These are phyloP conservation scores for Cucurbita ficifolia DNA, from an alignment of 306 rosid genomes.

Conservation along the genomic window DNA sequence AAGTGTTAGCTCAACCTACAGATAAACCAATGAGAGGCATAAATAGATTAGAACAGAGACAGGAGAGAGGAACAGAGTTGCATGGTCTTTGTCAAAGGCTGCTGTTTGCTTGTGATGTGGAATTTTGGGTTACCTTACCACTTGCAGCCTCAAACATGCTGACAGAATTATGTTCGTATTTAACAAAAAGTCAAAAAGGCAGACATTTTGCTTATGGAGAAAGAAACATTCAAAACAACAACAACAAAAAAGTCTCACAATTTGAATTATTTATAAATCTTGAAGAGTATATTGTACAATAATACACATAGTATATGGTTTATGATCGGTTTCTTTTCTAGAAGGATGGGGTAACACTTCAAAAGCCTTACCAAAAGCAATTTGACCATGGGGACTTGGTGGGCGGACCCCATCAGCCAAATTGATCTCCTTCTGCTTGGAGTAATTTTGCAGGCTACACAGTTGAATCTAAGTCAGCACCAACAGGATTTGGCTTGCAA, in stretches of 20 bases:
- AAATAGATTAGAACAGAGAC: neutral
- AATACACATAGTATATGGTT: neutral
- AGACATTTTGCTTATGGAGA: neutral
- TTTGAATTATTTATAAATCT: neutral
- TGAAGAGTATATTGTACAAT: neutral
- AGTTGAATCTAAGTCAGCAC: neutral
- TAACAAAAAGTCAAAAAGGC: neutral
- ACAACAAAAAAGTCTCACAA: neutral
- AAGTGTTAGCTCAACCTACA: neutral
- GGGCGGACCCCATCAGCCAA: neutral
- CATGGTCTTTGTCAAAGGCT: neutral
- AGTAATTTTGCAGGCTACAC: constrained; percentile 8
- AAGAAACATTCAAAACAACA: neutral
- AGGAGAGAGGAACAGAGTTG: constrained; percentile 1
- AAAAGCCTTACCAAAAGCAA: constrained; percentile 3
- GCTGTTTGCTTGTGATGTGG: neutral
- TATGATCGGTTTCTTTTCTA: neutral
- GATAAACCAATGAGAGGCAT: neutral
- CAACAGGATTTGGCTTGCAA: constrained; percentile 14
- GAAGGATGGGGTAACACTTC: neutral
- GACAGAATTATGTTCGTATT: neutral
- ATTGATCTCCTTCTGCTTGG: neutral
- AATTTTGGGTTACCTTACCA: neutral
- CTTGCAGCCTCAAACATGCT: neutral
- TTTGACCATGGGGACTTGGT: neutral